phyloP scores from a whole-genome alignment of 169 alveolate species.

The Cryptosporidium andersoni region DNA sequence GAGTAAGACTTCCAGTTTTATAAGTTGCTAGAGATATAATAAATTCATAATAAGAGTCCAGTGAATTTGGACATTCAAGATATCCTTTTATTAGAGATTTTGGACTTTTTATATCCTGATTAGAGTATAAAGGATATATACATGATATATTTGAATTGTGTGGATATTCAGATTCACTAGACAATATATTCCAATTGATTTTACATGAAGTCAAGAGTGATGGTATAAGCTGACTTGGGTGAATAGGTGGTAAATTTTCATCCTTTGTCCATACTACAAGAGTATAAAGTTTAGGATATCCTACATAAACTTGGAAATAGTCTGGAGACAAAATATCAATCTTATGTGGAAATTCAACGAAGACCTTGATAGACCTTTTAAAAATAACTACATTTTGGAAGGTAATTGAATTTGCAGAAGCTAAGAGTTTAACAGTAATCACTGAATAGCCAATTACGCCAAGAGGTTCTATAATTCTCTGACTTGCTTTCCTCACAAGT shows the following conservation, averaged over 20 bases:
- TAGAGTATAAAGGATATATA: too few relatives aligned
- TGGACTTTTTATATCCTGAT: not conserved
- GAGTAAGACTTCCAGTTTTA: slow-evolving; percentile 5
- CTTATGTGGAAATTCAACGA: slow-evolving; percentile 39
- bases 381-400: slow-evolving; percentile 24
- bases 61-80: not conserved
- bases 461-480: slow-evolving; percentile 36
- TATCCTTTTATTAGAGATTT: not conserved
- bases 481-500: slow-evolving; percentile 4
- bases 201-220: slow-evolving; percentile 12
- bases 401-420: too few relatives aligned
- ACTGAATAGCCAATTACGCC: slow-evolving; percentile 21
- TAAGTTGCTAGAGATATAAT: slow-evolving; percentile 1
- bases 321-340: slow-evolving; percentile 36
- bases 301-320: slow-evolving; percentile 1
- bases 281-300: slow-evolving; percentile 24
- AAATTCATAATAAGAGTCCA: slow-evolving; percentile 10
- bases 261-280: slow-evolving; percentile 12
- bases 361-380: slow-evolving; percentile 8
- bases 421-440: too few relatives aligned
- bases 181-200: slow-evolving; percentile 3
- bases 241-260: slow-evolving; percentile 1
- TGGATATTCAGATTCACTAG: not conserved
- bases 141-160: too few relatives aligned
- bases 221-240: slow-evolving; percentile 21